Evolutionary conservation across 768 basidiomycete species (phyloP).

Genomic region (Naganishia friedmannii): DNA sequence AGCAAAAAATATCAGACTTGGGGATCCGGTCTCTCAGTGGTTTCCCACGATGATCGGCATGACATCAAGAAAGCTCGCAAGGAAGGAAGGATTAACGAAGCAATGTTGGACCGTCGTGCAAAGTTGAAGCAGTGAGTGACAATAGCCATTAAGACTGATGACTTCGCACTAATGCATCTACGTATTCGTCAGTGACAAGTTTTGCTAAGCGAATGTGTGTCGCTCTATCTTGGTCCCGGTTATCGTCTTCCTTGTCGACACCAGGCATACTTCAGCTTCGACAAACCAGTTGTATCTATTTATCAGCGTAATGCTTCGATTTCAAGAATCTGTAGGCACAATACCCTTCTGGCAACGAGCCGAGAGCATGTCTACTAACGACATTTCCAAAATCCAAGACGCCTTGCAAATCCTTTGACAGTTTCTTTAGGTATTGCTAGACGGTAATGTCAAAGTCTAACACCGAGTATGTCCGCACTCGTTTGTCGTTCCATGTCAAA

Average conservation of each 20-base stretch:
- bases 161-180: not conserved
- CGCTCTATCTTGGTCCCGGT: not conserved
- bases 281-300: not conserved
- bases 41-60: constrained; percentile 44
- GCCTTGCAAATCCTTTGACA: too few relatives aligned
- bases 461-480: too few relatives aligned
- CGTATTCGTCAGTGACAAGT: not conserved
- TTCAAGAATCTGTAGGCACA: not conserved
- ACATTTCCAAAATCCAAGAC: not conserved
- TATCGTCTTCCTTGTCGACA: not conserved
- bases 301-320: not conserved
- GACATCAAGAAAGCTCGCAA: constrained; percentile 49
- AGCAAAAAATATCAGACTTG: constrained; percentile 48
- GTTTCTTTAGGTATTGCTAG: too few relatives aligned
- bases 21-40: constrained; percentile 43
- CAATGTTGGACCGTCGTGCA: constrained; percentile 49
- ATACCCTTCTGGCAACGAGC: too few relatives aligned
- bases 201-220: not conserved
- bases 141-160: not conserved
- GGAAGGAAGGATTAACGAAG: constrained; percentile 49
- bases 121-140: constrained; percentile 41
- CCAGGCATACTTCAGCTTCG: not conserved
- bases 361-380: not conserved
- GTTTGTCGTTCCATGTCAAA: too few relatives aligned
- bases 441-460: too few relatives aligned